Base-by-base conservation (phyloP, 768 basidiomycete genomes). In the Boletales sp. region DNA sequence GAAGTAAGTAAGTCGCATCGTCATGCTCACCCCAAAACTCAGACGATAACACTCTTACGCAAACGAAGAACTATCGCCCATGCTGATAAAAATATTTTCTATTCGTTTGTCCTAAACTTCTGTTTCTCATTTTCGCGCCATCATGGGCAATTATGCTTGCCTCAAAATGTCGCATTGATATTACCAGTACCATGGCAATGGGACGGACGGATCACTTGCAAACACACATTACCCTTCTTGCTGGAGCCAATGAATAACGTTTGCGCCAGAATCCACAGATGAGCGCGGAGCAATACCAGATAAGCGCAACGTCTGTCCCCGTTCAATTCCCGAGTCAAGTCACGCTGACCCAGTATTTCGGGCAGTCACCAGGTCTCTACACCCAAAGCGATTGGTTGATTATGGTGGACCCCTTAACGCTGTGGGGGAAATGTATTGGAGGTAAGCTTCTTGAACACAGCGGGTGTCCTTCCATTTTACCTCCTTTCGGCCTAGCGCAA, bases 401-500 rank as follows among this genome's bases (percentile, higher is more conserved):
- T 33, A 33, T 10, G 41, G 7, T 5, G 25, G 25, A 4, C 19
- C 35, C 33, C 14, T 15, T 21, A 36, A 25, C 19, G 34, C 25
- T 25, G 34, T 12, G 12, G 34, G 13, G 25, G 19, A 21, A 12
- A 32, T 5, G 43, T 44, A 17, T 41, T 19, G 34, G 37, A 9
- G 46, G 37, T 35, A 17, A 36, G 13, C 13, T n/a, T 45, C 37
- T 46, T 37, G n/a, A 45, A 48, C 38, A 48, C 37, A 28, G 21
- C n/a, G 36, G 48, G 12, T 7, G 28, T 36, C n/a, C 28, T 47
- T 47, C 57, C 46, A 47, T 51, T 56, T n/a, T 28, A 21, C 40
- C 40, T 36, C 28, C 28, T 40, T 55, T 42, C 6, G 46, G 50
- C 45, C n/a, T 37, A 44, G 35, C 28, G 38, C 42, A 15, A 25